phyloP scores from a whole-genome alignment of 352 stramenopile species.

The Phytophthora megakarya region DNA sequence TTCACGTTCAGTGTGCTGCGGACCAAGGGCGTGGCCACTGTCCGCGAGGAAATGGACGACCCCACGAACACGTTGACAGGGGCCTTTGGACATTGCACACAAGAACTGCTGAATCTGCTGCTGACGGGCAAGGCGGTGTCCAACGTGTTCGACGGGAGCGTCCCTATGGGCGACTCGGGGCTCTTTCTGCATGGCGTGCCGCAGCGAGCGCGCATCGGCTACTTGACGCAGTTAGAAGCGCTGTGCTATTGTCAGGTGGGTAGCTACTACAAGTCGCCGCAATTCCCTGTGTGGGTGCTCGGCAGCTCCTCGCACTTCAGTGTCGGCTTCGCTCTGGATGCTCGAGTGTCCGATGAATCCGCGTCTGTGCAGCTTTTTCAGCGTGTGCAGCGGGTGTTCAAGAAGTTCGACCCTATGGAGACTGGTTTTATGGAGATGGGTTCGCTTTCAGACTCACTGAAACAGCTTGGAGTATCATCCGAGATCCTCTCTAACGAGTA shows the following conservation, averaged over 20 bases:
- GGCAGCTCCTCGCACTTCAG: conserved; percentile 91
- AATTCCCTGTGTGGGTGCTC: conserved; percentile 91
- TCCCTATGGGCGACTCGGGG: conserved; percentile 78
- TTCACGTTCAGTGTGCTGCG: conserved; percentile 75
- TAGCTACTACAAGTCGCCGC: conserved; percentile 89
- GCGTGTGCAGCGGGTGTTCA: conserved; percentile 89
- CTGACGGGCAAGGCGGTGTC: conserved; percentile 78
- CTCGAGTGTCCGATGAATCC: conserved; percentile 61
- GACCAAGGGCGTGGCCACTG: conserved; percentile 47
- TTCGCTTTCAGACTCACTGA: conserved; percentile 63
- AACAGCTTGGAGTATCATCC: conserved; percentile 61
- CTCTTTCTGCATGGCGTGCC: conserved; percentile 72
- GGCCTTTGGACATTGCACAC: conserved; percentile 79
- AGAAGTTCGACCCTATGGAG: conserved; percentile 86
- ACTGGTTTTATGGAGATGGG: conserved; percentile 85
- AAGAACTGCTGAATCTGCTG: conserved; percentile 89
- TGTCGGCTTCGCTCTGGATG: conserved; percentile 82
- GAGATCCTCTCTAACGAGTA: conserved; percentile 65
- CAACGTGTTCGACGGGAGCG: conserved; percentile 84
- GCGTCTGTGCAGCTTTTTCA: conserved; percentile 81
- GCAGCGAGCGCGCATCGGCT: conserved; percentile 66
- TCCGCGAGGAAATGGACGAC: conserved; percentile 83
- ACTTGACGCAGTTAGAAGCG: conserved; percentile 90
- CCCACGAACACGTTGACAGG: conserved; percentile 55
- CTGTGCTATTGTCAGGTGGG: conserved; percentile 92